Evolutionary conservation across 129 eudicot species (phyloP).

Genomic region (Flaveria robusta): DNA sequence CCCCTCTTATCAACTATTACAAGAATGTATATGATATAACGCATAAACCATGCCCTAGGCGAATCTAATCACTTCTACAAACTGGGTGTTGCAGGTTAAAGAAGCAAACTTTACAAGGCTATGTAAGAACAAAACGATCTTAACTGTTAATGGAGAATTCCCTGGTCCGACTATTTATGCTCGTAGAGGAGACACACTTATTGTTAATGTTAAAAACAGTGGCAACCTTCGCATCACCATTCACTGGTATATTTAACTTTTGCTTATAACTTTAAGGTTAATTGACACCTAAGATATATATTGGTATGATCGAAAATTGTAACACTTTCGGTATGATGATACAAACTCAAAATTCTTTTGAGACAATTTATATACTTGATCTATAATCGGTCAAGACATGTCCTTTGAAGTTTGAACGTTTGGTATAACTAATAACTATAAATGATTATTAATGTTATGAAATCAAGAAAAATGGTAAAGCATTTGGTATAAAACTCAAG

Average conservation of each 20-base stretch:
- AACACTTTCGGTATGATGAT: no score
- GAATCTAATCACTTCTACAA: background rate
- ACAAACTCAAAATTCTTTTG: no score
- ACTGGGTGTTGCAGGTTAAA: conserved; percentile 31
- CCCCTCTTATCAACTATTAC: no score
- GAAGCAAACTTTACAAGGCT: conserved; percentile 45
- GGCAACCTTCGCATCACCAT: conserved; percentile 45
- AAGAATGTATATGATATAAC: background rate
- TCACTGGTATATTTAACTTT: conserved; percentile 43
- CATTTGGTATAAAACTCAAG: no score
- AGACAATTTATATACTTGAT: no score
- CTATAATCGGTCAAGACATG: no score
- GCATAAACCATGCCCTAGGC: background rate
- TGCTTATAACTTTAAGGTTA: background rate
- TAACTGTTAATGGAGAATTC: conserved; percentile 53
- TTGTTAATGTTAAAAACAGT: conserved; percentile 45
- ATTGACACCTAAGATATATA: background rate
- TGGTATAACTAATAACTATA: no score
- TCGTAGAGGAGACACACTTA: conserved; percentile 43
- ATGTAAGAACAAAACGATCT: conserved; percentile 48
- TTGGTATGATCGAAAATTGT: no score
- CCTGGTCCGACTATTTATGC: conserved; percentile 55
- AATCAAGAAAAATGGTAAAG: no score
- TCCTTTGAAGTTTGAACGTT: no score
- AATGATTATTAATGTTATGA: no score